These are phyloP conservation scores for Marasmius sp. DNA, from an alignment of 1,284 basidiomycete genomes.

Conservation along the genomic window DNA sequence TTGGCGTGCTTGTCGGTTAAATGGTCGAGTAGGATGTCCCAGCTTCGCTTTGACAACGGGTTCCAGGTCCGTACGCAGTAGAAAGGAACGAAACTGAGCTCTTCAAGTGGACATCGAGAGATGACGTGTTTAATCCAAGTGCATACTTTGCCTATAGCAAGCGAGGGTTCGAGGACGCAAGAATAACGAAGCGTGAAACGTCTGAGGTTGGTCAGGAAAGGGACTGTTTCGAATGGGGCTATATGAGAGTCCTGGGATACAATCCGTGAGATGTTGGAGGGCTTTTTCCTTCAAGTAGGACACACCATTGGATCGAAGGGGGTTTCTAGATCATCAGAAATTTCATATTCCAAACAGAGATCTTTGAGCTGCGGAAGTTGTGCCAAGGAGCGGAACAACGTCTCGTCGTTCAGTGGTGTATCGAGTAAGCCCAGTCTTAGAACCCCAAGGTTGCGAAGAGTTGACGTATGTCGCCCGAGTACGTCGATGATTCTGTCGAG, in stretches of 20 bases:
- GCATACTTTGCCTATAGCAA: not conserved
- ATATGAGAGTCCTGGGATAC: not conserved
- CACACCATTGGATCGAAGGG: not conserved
- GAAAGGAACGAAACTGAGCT: not conserved
- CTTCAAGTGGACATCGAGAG: not conserved
- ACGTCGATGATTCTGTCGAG: too few species aligned
- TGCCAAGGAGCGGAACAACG: not conserved
- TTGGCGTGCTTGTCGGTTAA: not conserved
- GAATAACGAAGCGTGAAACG: not conserved
- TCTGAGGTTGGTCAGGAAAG: not conserved
- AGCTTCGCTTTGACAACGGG: not conserved
- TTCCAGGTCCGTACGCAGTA: not conserved
- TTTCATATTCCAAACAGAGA: not conserved
- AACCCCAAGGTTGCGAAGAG: not conserved
- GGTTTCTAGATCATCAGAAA: not conserved
- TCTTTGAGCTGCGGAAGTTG: not conserved
- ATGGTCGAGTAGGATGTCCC: not conserved
- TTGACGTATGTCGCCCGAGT: not conserved
- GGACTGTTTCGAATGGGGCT: not conserved
- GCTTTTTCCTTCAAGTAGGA: too few species aligned
- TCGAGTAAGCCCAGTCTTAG: not conserved
- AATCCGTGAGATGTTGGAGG: not conserved
- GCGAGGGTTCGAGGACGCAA: not conserved
- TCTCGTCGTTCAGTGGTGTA: not conserved
- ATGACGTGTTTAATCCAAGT: constrained; percentile 1